Percentiles rank a stretch among this genome's conserved stretches.
phyloP scores from a whole-genome alignment of 2,329 filamentous ascomycete genomes.

The Diplodia scrobiculata region DNA sequence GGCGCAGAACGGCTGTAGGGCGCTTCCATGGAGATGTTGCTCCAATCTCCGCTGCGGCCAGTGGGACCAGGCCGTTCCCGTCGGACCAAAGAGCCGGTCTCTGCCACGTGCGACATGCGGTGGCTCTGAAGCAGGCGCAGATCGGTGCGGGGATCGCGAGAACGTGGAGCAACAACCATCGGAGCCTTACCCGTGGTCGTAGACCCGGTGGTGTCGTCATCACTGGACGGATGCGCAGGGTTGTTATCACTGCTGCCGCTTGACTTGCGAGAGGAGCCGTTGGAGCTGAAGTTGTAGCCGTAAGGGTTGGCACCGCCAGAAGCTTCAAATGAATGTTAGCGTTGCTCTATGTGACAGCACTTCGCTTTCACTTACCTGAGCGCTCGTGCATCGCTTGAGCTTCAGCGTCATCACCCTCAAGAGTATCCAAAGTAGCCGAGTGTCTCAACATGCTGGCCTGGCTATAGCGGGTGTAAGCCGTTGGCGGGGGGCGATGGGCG shows the following conservation, averaged over 20 bases:
- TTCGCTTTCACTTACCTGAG: slow-evolving; percentile 7
- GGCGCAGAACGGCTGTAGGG: slow-evolving; percentile 17
- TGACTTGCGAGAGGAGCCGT: slow-evolving; percentile 24
- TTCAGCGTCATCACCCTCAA: slow-evolving; percentile 35
- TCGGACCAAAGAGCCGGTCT: slow-evolving; percentile 53
- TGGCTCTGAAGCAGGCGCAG: slow-evolving; percentile 49
- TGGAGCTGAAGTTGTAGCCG: slow-evolving; percentile 1
- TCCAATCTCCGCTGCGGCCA: slow-evolving; percentile 45
- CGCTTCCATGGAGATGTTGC: slow-evolving; percentile 41
- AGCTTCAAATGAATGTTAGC: neutral
- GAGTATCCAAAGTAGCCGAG: slow-evolving; percentile 39
- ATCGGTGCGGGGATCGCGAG: slow-evolving; percentile 27
- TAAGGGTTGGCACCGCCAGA: slow-evolving; percentile 4
- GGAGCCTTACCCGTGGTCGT: slow-evolving; percentile 5
- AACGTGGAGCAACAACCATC: slow-evolving; percentile 35
- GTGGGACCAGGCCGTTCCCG: slow-evolving; percentile 38
- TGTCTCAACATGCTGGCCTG: slow-evolving; percentile 41
- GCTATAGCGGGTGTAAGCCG: slow-evolving; percentile 44
- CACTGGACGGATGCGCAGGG: slow-evolving; percentile 13
- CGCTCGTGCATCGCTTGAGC: slow-evolving; percentile 7
- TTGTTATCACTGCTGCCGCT: slow-evolving; percentile 24
- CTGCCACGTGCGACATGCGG: slow-evolving; percentile 54
- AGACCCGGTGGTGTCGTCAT: neutral
- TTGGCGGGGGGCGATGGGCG: slow-evolving; percentile 40
- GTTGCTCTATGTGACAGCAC: too few relatives aligned